Conservation (phyloP, 2,329 filamentous ascomycete genomes). For the Fusarium sp. region DNA sequence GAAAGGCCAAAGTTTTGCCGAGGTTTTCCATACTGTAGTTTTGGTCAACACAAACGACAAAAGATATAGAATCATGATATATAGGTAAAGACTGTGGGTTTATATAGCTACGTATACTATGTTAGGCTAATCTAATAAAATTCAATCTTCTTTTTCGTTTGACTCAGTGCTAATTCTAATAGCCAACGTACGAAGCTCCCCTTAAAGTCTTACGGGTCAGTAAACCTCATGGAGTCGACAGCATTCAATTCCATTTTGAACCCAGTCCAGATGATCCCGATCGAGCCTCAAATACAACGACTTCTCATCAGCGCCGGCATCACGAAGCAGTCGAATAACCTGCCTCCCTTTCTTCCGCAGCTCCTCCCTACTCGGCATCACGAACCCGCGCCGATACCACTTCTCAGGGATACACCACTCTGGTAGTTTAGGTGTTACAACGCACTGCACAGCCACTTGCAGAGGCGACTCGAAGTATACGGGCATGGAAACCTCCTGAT, state of each 20-base stretch:
- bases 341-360: background rate
- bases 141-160: no score
- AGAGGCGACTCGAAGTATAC: background rate
- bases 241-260: background rate
- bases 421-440: background rate
- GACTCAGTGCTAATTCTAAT: no score
- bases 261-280: background rate
- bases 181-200: no score
- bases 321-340: background rate
- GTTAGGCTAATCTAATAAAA: no score
- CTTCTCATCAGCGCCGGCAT: background rate
- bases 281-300: background rate
- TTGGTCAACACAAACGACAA: no score
- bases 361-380: background rate
- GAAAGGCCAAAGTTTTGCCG: no score
- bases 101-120: no score
- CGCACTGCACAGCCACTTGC: background rate
- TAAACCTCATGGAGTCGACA: background rate
- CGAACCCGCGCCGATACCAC: background rate
- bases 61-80: no score
- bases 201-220: background rate
- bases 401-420: background rate
- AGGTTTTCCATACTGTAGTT: no score
- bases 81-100: no score
- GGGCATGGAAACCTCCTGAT: background rate